Base-by-base conservation (phyloP, 768 basidiomycete genomes). In the Chiua virens region DNA sequence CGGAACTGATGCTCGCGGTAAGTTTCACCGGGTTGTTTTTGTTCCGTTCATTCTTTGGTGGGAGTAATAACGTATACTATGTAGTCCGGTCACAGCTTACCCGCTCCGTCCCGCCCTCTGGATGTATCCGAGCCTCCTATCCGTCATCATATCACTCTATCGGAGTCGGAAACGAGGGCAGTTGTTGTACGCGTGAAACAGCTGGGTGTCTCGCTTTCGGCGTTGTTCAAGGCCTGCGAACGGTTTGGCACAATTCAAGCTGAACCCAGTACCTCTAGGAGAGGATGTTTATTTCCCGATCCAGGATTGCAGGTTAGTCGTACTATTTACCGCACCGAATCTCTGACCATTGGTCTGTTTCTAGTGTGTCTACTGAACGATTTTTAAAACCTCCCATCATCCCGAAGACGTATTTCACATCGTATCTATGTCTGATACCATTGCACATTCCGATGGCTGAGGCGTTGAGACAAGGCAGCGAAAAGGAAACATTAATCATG, bases 171-270 rank as follows among this genome's bases (percentile, higher is more conserved):
- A 34, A 59, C 60, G 1, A 39, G 47, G 5, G 53, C 52, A 18
- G 39, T 65, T 2, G 23, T 53, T 20, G 47, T 44, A n/a, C 42
- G 43, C 38, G 18, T 54, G 9, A 61, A 53, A 14, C 39, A 45
- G 30, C 14, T 51, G 6, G 56, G 62, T 0, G 37, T 58, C n/a
- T 42, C 62, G 1, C 20, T 59, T 25, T 50, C 62, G 4, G 14
- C 48, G 8, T 30, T 67, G 15, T 56, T 67, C 28, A 49, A 62
- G 1, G 65, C 63, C 9, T n/a, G 62, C 63, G 20, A 48, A 62
- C 17, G 54, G 50, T 18, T 43, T 65, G 39, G 65, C 60, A 0
- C 49, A 56, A 32, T 44, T 59, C 50, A 61, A 53, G 49, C 50
- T 61, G 56, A 62, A 62, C 38, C 60, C 60, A 4, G n/a, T 45